Conservation (phyloP, 805 yeast species). For the Debaryomyces prosopidis region DNA sequence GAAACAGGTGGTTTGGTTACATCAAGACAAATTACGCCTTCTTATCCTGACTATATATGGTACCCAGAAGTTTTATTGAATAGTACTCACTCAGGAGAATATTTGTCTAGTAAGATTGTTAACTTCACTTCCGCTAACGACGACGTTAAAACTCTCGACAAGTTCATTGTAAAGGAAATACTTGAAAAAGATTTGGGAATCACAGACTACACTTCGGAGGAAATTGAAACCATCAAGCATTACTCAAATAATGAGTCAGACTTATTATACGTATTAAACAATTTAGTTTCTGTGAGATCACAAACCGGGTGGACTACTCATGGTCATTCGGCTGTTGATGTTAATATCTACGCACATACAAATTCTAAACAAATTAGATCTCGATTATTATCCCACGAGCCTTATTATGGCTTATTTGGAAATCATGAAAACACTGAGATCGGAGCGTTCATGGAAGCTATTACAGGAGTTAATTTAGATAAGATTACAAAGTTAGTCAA, state of each 20-base stretch:
- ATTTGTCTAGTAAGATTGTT: constrained; percentile 49
- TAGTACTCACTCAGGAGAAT: constrained; percentile 79
- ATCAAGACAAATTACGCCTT: constrained; percentile 68
- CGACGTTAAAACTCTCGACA: constrained; percentile 24
- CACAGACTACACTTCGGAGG: constrained; percentile 52
- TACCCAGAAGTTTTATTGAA: constrained; percentile 72
- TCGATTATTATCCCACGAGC: constrained; percentile 28
- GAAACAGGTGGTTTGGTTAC: constrained; percentile 95
- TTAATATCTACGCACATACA: constrained; percentile 82
- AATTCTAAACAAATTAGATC: constrained; percentile 49
- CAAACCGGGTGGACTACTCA: constrained; percentile 96
- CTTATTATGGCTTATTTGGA: constrained; percentile 57
- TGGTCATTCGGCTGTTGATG: constrained; percentile 96
- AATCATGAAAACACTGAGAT: constrained; percentile 86
- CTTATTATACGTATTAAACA: constrained; percentile 57
- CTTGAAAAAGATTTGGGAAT: constrained; percentile 71
- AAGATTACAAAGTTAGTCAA: constrained; percentile 50
- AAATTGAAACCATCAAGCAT: constrained; percentile 31
- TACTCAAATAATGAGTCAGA: constrained; percentile 26
- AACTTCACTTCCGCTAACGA: constrained; percentile 26
- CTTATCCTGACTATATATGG: constrained; percentile 88
- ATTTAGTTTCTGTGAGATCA: constrained; percentile 77
- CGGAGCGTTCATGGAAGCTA: constrained; percentile 67
- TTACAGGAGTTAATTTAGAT: constrained; percentile 48
- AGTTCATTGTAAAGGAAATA: constrained; percentile 53